Evolutionary conservation across 768 basidiomycete species (phyloP).

Genomic region (Vararia minispora): DNA sequence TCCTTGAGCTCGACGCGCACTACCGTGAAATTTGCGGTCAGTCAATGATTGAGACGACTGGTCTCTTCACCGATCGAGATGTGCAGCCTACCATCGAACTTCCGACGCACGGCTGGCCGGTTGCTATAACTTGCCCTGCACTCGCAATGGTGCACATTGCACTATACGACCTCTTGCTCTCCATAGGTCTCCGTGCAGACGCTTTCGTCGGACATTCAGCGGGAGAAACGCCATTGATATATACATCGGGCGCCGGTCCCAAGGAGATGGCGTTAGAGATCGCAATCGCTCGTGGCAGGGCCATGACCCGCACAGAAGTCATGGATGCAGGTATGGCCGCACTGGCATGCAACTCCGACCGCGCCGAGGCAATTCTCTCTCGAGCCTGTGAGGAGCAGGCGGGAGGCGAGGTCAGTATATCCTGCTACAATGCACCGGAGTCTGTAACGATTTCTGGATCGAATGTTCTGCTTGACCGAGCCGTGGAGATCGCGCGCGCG

Average conservation of each 20-base stretch:
- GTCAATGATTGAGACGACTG: conserved; percentile 26
- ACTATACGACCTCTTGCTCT: conserved; percentile 27
- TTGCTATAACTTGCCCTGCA: conserved; percentile 28
- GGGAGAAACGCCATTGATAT: conserved; percentile 33
- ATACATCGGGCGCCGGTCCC: conserved; percentile 31
- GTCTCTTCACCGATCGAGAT: conserved; percentile 23
- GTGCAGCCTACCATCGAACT: too few relatives aligned
- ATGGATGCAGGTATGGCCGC: conserved; percentile 35
- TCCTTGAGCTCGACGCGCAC: conserved; percentile 27
- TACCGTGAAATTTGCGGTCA: conserved; percentile 21
- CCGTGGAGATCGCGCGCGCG: conserved; percentile 19
- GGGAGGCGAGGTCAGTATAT: conserved; percentile 24
- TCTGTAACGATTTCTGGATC: conserved; percentile 29
- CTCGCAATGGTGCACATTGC: conserved; percentile 37
- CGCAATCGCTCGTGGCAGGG: conserved; percentile 29
- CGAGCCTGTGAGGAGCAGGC: conserved; percentile 8
- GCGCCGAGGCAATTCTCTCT: conserved; percentile 20
- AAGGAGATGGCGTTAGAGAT: conserved; percentile 32
- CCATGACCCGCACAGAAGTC: conserved; percentile 24
- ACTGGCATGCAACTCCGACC: conserved; percentile 22
- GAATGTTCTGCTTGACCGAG: conserved; percentile 15
- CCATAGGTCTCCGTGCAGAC: conserved; percentile 27
- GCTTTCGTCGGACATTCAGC: conserved; percentile 36
- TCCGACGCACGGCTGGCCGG: too few relatives aligned
- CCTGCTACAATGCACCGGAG: conserved; percentile 28